Base-by-base conservation (phyloP, 2,329 filamentous ascomycete genomes). In the Penicillium rolfsii region DNA sequence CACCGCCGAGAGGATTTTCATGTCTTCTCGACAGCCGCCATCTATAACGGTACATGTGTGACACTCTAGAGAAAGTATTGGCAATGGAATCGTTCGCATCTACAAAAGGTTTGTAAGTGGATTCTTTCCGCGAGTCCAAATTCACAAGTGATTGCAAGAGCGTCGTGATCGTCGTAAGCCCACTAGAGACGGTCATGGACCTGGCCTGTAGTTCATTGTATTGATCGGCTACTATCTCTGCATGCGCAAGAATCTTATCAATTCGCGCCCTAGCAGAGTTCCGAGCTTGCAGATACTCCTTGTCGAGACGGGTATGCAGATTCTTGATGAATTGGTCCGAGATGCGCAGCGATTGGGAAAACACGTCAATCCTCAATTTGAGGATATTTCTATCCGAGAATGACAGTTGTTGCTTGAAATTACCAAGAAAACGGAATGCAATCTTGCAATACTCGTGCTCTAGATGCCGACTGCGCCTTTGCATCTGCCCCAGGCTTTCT, bases 231-330 rank as follows among this genome's bases (percentile, higher is more conserved):
- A 63, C 30, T 11, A 28, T 28, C n/a, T 49, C 4, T 1, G 28
- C 11, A 24, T 55, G 35, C 8, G 41, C n/a, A 7, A 71, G 52
- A 19, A 69, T 22, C 2, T 19, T 8, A 45, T 73, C 65, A 8
- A 73, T 59, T 7, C 62, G 70, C 12, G 41, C 43, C 55, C 64
- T 65, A 11, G 68, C 68, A 36, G 59, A 59, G 16, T 52, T 8
- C 22, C 64, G 64, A 45, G 70, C 65, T n/a, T 12, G 28, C 28
- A 68, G 24, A 50, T 66, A 67, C 19, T 69, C 56, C 5, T 40
- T 4, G 5, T 63, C 2, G 8, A 72, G 24, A 5, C 48, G 22
- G 5, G 52, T 19, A 46, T 12, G 16, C 16, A 65, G 35, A 9
- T 28, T 19, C 8, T 7, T 2, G 7, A 52, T 56, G n/a, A 38